A percentile compares a stretch with the other conserved stretches of the same genome.
Conservation (phyloP, 1,284 basidiomycete species). For the Cutaneotrichosporon sp. region DNA sequence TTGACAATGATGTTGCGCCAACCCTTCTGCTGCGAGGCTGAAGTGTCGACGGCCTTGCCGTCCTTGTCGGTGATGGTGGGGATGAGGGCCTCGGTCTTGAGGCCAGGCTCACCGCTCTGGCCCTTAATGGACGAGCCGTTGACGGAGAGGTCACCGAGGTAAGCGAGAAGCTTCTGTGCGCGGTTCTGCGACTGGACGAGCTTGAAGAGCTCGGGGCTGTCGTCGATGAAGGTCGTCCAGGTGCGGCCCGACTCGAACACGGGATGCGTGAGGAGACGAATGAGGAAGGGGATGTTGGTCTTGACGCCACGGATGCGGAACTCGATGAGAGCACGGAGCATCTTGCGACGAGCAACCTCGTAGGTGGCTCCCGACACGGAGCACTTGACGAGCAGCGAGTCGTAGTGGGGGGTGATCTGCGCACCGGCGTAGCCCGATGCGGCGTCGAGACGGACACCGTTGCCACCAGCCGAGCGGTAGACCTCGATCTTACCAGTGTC, state of each 20-base stretch:
- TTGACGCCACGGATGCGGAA: constrained; percentile 99
- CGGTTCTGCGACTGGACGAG: constrained; percentile 97
- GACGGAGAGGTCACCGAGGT: constrained; percentile 95
- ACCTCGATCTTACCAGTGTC: constrained; percentile 99
- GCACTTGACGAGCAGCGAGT: constrained; percentile 96
- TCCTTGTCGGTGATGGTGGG: constrained; percentile 80
- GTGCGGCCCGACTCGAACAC: constrained; percentile 94
- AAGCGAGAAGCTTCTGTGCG: constrained; percentile 94
- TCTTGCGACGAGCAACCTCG: constrained; percentile 97
- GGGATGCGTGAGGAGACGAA: constrained; percentile 96
- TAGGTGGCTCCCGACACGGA: constrained; percentile 96
- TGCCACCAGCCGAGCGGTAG: constrained; percentile 96
- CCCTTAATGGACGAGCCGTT: constrained; percentile 92
- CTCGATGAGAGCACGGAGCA: constrained; percentile 97
- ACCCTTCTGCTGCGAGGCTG: constrained; percentile 78
- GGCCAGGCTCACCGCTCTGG: constrained; percentile 80
- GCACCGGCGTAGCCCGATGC: constrained; percentile 98
- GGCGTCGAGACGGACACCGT: constrained; percentile 96
- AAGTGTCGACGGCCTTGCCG: constrained; percentile 72
- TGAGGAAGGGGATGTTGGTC: constrained; percentile 99
- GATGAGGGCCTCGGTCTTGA: constrained; percentile 83
- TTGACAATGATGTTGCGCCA: constrained; percentile 99
- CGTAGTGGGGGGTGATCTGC: constrained; percentile 99
- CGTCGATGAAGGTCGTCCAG: constrained; percentile 99
- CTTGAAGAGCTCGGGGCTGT: constrained; percentile 98